Evolutionary conservation across 2,329 filamentous ascomycete species (phyloP), one percentile per base, ranked within the genome.

Genomic region (Stromatinia cepivora): DNA sequence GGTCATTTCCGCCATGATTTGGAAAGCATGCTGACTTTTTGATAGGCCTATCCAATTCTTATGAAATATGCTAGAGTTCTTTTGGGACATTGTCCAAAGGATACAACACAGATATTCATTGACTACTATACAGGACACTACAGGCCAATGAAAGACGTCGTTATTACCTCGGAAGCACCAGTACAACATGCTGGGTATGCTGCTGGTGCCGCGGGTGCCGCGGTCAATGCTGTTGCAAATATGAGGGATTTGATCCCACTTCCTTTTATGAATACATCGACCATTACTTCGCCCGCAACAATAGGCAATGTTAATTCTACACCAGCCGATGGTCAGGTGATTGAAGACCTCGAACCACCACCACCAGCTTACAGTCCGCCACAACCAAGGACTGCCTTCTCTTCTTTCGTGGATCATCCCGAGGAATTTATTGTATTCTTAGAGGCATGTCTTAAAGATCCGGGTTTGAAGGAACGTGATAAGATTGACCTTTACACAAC

Each of bases 51-150:
- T 77, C 86, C 88, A 25, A 97, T 93, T 74, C 82, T 99, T 67
- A 94, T 97, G 89, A 98, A 97, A 78, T 99, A 97, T 77, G 94
- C 95, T 3, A 89, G 93, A 64, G 92, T 97, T 0, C 83, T 99
- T 1, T 87, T 99, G 45, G 92, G 95, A 75, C 89, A 99, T 79
- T 94, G 93, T 74, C 89, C 94, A 1, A 83, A 88, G 70, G 88
- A 93, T 69, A 91, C 94, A 0, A 97, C 94, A 0, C 88, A 91
- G 71, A 79, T 99, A 0, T 98, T 99, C 77, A 92, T 97, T 71
- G 91, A 95, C 67, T 99, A 98, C 79, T 99, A 97, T 78, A 97
- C 92, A 0, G 93, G 93, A 34, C 87, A 87, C 70, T 99, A 94
- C 78, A 85, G 84, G 66, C 92, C 93, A 0, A 92, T 88, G 75